Conservation (phyloP, 768 basidiomycete species). For the Tephrocybe sp. region DNA sequence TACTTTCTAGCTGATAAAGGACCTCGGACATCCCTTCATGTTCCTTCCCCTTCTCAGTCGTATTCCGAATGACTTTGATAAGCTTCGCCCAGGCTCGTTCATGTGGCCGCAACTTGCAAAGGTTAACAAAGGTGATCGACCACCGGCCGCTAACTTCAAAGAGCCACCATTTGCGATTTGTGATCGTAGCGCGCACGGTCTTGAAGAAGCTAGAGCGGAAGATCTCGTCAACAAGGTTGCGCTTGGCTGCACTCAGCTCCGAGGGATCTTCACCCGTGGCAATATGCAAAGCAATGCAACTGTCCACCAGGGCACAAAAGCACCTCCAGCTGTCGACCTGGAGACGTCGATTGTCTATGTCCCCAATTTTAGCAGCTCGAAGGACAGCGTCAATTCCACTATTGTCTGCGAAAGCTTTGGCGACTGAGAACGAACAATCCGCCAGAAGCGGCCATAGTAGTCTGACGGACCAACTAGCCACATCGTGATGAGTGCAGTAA, state of each 20-base stretch:
- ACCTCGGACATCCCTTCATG: slow-evolving; percentile 24
- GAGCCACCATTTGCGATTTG: slow-evolving; percentile 35
- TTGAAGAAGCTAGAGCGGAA: slow-evolving; percentile 39
- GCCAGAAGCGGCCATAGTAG: slow-evolving; percentile 31
- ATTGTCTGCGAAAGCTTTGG: slow-evolving; percentile 29
- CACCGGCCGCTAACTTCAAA: slow-evolving; percentile 35
- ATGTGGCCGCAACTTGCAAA: slow-evolving; percentile 31
- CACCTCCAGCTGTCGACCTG: slow-evolving; percentile 39
- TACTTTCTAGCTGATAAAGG: slow-evolving; percentile 19
- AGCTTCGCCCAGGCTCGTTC: slow-evolving; percentile 31
- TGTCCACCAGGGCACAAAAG: slow-evolving; percentile 33
- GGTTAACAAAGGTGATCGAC: slow-evolving; percentile 32
- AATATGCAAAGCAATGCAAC: slow-evolving; percentile 20
- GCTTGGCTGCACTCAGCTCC: background rate
- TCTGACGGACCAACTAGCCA: slow-evolving; percentile 32
- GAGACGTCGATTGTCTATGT: slow-evolving; percentile 34
- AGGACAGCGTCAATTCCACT: slow-evolving; percentile 34
- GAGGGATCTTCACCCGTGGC: background rate
- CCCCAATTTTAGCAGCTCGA: slow-evolving; percentile 30
- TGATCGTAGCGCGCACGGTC: slow-evolving; percentile 28
- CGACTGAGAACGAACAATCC: slow-evolving; percentile 23
- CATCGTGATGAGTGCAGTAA: slow-evolving; percentile 27
- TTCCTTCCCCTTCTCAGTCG: slow-evolving; percentile 15
- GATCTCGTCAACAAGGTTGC: slow-evolving; percentile 24
- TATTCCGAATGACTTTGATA: slow-evolving; percentile 25